Evolutionary conservation across 202 grass and related monocot genomes (phyloP).

Genomic region (Eragrostis tef): DNA sequence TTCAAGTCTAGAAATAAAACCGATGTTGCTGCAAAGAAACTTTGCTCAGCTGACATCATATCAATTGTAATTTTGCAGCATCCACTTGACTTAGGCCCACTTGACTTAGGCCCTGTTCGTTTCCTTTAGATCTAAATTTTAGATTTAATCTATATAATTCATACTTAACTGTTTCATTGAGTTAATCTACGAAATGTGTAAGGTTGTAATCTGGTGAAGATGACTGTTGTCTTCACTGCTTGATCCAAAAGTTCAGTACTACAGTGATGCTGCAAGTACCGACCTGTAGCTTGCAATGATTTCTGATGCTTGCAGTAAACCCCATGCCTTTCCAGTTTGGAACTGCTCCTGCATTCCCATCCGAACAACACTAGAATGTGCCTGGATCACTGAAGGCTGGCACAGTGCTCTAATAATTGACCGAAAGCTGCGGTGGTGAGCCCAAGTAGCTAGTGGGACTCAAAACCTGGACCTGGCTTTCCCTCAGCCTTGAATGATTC

Average conservation of each 20-base stretch:
- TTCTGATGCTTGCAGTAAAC: constrained; percentile 53
- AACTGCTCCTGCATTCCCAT: constrained; percentile 52
- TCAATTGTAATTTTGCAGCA: constrained; percentile 11
- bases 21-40: background rate
- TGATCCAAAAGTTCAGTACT: constrained; percentile 30
- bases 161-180: background rate
- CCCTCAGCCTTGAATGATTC: constrained; percentile 37
- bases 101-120: too few relatives aligned
- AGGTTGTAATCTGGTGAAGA: background rate
- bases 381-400: constrained; percentile 55
- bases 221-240: background rate
- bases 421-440: constrained; percentile 52
- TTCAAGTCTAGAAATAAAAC: background rate
- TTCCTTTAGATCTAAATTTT: too few relatives aligned
- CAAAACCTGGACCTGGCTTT: constrained; percentile 31
- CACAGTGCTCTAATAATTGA: constrained; percentile 59
- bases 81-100: background rate
- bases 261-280: constrained; percentile 21
- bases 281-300: constrained; percentile 48
- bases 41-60: background rate
- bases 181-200: background rate
- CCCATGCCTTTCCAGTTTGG: constrained; percentile 57
- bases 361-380: constrained; percentile 57
- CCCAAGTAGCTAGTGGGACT: background rate
- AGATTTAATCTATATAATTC: background rate